phyloP scores from a whole-genome alignment of 148 eudicot genomes.

The Spergularia marina region DNA sequence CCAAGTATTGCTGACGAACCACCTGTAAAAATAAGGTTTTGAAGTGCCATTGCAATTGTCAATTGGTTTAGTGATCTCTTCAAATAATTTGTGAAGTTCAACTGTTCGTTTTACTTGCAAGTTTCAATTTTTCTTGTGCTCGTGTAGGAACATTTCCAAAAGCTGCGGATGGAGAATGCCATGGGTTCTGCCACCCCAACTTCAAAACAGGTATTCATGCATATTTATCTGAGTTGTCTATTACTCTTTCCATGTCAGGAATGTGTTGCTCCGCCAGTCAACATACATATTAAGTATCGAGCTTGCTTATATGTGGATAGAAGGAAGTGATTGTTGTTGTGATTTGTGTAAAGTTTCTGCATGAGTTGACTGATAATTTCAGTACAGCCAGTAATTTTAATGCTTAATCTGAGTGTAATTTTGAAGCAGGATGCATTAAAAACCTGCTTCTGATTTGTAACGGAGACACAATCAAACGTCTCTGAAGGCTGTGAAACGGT shows the following conservation, averaged over 20 bases:
- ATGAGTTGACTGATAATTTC: background rate
- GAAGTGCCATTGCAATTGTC: background rate
- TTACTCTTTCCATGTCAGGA: background rate
- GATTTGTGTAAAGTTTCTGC: background rate
- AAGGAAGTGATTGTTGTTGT: background rate
- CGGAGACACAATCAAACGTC: background rate
- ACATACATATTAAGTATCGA: background rate
- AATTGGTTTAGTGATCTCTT: background rate
- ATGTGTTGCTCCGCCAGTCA: background rate
- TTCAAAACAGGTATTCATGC: constrained; percentile 62
- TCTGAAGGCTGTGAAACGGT: background rate
- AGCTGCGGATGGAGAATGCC: constrained; percentile 72
- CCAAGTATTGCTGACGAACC: background rate
- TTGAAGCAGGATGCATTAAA: too few relatives aligned
- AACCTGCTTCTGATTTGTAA: background rate
- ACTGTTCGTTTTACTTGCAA: background rate
- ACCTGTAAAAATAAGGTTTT: background rate
- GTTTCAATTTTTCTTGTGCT: background rate
- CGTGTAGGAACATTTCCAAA: constrained; percentile 80
- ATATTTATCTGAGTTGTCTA: background rate
- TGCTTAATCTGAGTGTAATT: background rate
- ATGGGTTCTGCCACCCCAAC: constrained; percentile 71
- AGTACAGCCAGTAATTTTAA: background rate
- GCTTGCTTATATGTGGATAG: background rate
- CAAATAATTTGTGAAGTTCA: background rate